Conservation (phyloP, 768 basidiomycete genomes). For the Rubroboletus satanas region DNA sequence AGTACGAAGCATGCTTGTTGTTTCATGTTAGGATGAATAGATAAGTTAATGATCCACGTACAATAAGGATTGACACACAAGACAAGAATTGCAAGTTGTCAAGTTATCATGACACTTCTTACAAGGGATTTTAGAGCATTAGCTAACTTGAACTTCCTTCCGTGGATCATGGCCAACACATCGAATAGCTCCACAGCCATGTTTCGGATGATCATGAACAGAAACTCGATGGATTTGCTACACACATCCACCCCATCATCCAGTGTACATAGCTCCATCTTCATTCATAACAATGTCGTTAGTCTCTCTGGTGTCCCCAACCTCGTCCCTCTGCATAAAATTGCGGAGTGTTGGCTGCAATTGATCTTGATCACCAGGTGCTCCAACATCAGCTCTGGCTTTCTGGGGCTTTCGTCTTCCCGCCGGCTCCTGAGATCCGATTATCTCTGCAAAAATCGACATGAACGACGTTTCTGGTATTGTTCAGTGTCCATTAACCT, state of each 20-base stretch:
- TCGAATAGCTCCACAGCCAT: neutral
- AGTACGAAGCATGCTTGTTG: neutral
- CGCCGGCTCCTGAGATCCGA: slow-evolving; percentile 50
- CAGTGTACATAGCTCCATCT: slow-evolving; percentile 56
- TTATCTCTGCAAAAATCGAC: slow-evolving; percentile 43
- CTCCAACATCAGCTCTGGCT: slow-evolving; percentile 18
- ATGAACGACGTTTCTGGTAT: neutral
- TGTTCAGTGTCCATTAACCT: neutral
- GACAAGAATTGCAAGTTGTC: neutral
- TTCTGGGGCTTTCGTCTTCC: slow-evolving; percentile 42
- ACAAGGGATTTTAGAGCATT: neutral
- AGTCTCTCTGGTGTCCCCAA: slow-evolving; percentile 19
- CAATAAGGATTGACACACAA: neutral
- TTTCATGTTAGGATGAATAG: slow-evolving; percentile 3
- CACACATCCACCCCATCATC: slow-evolving; percentile 13
- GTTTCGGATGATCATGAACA: neutral
- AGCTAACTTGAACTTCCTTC: neutral
- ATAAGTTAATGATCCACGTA: slow-evolving; percentile 1
- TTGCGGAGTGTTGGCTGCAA: slow-evolving; percentile 43
- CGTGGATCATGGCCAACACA: neutral
- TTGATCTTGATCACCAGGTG: slow-evolving; percentile 18
- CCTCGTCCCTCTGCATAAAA: slow-evolving; percentile 39
- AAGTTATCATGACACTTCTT: neutral
- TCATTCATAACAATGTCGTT: slow-evolving; percentile 50
- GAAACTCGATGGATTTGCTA: neutral